Percentiles rank a stretch among this genome's conserved stretches.
Evolutionary conservation across 139 green algal species (phyloP).

Genomic region (Chlamydomonas schloesseri): DNA sequence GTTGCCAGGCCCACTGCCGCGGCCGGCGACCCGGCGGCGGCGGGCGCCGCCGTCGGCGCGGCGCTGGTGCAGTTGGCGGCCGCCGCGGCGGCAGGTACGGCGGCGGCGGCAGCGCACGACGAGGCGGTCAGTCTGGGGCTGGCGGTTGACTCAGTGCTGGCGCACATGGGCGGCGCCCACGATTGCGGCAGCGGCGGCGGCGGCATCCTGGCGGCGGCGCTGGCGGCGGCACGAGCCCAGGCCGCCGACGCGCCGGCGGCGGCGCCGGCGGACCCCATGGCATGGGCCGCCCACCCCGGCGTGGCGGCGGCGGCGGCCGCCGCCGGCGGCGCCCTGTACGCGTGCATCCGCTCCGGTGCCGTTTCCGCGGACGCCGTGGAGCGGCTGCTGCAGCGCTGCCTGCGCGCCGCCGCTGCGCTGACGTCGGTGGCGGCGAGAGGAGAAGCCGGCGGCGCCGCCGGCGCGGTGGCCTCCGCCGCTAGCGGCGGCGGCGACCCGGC

Average conservation of each 20-base stretch:
- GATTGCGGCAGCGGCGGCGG: too few relatives aligned
- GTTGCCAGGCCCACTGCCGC: too few relatives aligned
- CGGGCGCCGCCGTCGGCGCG: background rate
- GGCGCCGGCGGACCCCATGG: background rate
- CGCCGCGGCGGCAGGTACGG: background rate
- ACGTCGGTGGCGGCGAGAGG: background rate
- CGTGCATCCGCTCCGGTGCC: background rate
- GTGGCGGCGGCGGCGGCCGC: background rate
- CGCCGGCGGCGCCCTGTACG: constrained; percentile 6
- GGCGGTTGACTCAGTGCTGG: too few relatives aligned
- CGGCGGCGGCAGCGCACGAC: background rate
- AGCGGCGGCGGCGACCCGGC: background rate
- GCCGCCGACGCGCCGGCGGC: background rate
- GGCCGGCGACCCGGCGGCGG: background rate
- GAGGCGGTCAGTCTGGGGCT: background rate
- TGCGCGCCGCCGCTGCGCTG: background rate
- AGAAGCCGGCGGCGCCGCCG: background rate
- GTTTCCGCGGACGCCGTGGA: background rate
- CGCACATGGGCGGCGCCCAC: too few relatives aligned
- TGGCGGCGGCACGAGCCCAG: too few relatives aligned
- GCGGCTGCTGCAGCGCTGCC: constrained; percentile 10
- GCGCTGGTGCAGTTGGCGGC: background rate
- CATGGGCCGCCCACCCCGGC: background rate
- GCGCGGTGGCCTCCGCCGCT: background rate
- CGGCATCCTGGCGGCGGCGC: too few relatives aligned